Evolutionary conservation across 2,329 filamentous ascomycete genomes (phyloP).

Genomic region (Dothidotthia symphoricarpi): DNA sequence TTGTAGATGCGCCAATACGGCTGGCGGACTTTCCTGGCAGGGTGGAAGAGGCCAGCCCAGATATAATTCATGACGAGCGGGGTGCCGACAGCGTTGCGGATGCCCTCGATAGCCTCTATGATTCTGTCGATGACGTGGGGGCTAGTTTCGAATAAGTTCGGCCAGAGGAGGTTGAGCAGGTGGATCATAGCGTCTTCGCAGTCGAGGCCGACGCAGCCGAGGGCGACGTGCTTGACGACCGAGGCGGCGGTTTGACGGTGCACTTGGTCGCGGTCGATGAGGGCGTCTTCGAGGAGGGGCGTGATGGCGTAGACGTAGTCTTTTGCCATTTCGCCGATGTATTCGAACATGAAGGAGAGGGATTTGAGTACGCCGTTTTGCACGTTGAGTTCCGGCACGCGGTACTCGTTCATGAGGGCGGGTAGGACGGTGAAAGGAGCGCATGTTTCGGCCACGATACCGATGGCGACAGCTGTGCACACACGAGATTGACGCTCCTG

Average conservation of each 20-base stretch:
- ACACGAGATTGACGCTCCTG: conserved; percentile 98
- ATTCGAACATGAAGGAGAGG: conserved; percentile 94
- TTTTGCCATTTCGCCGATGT: conserved; percentile 99
- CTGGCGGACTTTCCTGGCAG: conserved; percentile 86
- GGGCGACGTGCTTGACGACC: conserved; percentile 95
- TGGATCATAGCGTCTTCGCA: conserved; percentile 99
- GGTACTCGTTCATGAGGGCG: conserved; percentile 98
- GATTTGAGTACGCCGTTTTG: conserved; percentile 98
- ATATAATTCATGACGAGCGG: conserved; percentile 96
- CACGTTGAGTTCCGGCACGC: conserved; percentile 95
- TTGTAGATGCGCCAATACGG: conserved; percentile 98
- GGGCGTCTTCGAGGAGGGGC: conserved; percentile 89
- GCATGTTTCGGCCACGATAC: conserved; percentile 97
- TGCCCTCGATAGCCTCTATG: conserved; percentile 94
- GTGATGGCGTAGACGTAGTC: conserved; percentile 99
- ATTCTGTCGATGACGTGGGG: conserved; percentile 98
- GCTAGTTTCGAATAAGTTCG: conserved; percentile 95
- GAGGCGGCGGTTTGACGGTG: conserved; percentile 95
- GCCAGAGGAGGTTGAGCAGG: conserved; percentile 91
- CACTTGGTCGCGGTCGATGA: conserved; percentile 97
- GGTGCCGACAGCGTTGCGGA: conserved; percentile 88
- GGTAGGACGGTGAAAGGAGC: conserved; percentile 98
- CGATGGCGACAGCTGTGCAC: conserved; percentile 96
- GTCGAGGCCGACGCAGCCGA: conserved; percentile 94
- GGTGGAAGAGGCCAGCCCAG: conserved; percentile 96